Evolutionary conservation across 345 rosid genomes (phyloP), one percentile per base, ranked within the genome.

Genomic region (Lepidium aucheri): DNA sequence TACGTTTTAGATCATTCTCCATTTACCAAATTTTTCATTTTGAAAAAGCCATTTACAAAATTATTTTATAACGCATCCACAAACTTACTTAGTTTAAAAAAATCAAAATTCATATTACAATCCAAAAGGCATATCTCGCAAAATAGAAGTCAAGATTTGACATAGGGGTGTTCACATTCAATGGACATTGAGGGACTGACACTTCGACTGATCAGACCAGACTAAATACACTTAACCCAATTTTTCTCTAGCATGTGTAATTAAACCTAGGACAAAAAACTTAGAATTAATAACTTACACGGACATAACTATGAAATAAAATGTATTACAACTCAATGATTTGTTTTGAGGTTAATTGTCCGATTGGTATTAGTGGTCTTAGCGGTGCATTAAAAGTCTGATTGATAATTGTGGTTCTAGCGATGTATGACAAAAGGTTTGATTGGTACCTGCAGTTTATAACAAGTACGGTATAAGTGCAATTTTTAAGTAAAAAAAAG

Each of bases 161-260:
- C 28, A 10, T 26, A 16, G 26, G 44, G 13, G 11, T 65, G 69
- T 52, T 65, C 69, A 65, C 51, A 65, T 65, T 65, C 40, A 65
- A 52, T 52, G 69, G 60, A 65, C 40, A 11, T 52, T 17, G 30
- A 65, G 39, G 14, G 52, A 39, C 50, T 39, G 60, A 40, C 51
- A 51, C 18, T 35, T 7, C 7, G 30, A 44, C 41, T 28, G 39
- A 50, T 22, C 49, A 51, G n/a, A 15, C 38, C 59, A 51, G 18
- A 50, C 42, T 50, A 20, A 35, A 47, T 9, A 9, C 8, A 24
- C 24, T 26, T 13, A 41, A 38, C 26, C 7, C 9, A 28, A 5
- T 8, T 41, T 14, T 14, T 26, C 15, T 9, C 9, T 9, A 58
- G 35, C 10, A 8, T 41, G 4, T 59, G 9, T 41, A 14, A 26